Base-by-base conservation (phyloP, 106 monocot species). In the Allium fistulosum region DNA sequence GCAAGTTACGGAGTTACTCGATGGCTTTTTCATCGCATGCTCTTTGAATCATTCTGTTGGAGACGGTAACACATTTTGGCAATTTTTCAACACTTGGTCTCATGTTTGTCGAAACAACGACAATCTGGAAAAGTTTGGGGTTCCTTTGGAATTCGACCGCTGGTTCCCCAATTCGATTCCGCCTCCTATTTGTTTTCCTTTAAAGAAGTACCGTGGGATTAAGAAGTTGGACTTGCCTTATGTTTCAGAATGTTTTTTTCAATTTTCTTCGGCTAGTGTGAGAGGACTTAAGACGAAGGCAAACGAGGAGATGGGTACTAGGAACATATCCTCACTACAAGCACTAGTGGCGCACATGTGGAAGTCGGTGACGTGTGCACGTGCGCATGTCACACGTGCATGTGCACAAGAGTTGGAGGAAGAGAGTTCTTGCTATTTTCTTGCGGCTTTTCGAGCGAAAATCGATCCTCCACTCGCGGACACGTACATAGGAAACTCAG, bases 41-140 rank as follows among this genome's bases (percentile, higher is more conserved):
- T 69, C 74, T 26, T 81, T 90, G 65, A 94, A 94, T 73, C 90
- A 90, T 62, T 61, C 17, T 6, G 73, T 85, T 50, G 87, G 70
- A 13, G 94, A 94, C 46, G 94, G 89, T n/a, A 78, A 81, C 4
- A 70, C 94, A 11, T 84, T 69, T 57, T 94, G 94, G 90, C 47
- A 78, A 11, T 94, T 90, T 83, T 72, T 94, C 73, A 85, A 78
- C 14, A 66, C 81, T 0, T 94, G 94, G 94, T 80, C 85, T 0
- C 80, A 78, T 65, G 77, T 90, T 9, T 57, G 69, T 7, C 69
- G 90, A 7, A 22, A 63, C 9, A 51, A 50, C 8, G 0, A n/a
- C 17, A 50, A 2, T 46, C 0, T 4, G 1, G 37, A 55, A 55
- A 55, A 15, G 6, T 6, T 8, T 2, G 53, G 6, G 15, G 53